phyloP scores from a whole-genome alignment of 345 rosid genomes.

The Eutrema yunnanense region DNA sequence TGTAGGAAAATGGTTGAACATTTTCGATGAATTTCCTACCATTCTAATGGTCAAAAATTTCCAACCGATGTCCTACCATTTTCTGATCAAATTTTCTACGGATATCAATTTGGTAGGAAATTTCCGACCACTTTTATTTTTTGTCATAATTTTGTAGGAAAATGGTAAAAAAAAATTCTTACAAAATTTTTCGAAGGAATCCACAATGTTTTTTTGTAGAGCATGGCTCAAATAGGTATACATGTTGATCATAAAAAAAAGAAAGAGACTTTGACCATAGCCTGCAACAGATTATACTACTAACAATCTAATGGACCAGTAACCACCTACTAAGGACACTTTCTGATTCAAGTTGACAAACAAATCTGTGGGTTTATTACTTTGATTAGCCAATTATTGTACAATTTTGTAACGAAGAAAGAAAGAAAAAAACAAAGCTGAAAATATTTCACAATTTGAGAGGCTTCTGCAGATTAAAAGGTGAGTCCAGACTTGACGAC shows the following conservation, averaged over 20 bases:
- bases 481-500: constrained; percentile 60
- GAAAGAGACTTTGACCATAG: background rate
- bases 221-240: background rate
- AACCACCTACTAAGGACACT: background rate
- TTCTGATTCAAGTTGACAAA: background rate
- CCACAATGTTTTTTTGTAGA: too few relatives aligned
- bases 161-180: too few relatives aligned
- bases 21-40: too few relatives aligned
- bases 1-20: too few relatives aligned
- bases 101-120: too few relatives aligned
- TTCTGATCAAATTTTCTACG: too few relatives aligned
- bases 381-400: constrained; percentile 17
- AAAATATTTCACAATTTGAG: constrained; percentile 11
- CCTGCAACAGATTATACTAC: background rate
- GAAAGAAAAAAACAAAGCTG: background rate
- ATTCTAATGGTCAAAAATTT: too few relatives aligned
- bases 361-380: constrained; percentile 15
- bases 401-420: constrained; percentile 1
- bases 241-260: background rate
- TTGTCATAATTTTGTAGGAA: too few relatives aligned
- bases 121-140: too few relatives aligned
- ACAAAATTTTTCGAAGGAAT: too few relatives aligned
- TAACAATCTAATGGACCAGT: background rate
- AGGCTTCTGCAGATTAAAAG: constrained; percentile 23
- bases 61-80: too few relatives aligned